A percentile compares a stretch with the other conserved stretches of the same genome.
These are phyloP conservation scores for Agaricales sp. DNA, from an alignment of 1,284 basidiomycete genomes.

Conservation along the genomic window DNA sequence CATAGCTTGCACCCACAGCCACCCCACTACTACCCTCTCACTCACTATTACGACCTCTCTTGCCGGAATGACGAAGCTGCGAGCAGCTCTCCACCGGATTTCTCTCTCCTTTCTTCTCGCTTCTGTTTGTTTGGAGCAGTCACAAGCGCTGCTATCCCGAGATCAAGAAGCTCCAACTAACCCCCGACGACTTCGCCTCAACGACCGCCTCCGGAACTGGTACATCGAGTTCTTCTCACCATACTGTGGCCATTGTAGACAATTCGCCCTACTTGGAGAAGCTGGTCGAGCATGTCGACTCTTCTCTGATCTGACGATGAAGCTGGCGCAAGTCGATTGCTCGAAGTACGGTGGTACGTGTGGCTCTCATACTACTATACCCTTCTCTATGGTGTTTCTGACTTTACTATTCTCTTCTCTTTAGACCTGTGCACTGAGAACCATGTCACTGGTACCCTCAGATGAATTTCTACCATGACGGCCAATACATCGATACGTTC, in stretches of 20 bases:
- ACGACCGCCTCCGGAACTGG: constrained; percentile 62
- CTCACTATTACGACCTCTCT: no score
- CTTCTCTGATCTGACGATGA: constrained; percentile 54
- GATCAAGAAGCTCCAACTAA: constrained; percentile 28
- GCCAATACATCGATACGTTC: constrained; percentile 52
- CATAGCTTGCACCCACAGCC: no score
- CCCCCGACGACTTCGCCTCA: constrained; percentile 53
- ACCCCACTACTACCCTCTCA: no score
- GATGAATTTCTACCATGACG: constrained; percentile 67
- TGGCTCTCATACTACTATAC: neutral
- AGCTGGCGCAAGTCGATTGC: constrained; percentile 83
- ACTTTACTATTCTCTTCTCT: neutral
- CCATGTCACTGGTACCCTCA: constrained; percentile 70
- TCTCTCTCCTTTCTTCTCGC: constrained; percentile 4
- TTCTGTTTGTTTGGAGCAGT: constrained; percentile 4
- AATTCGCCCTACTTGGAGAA: constrained; percentile 51
- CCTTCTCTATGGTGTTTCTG: neutral
- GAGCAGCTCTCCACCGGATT: constrained; percentile 7
- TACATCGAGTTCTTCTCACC: constrained; percentile 74
- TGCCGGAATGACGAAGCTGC: constrained; percentile 8
- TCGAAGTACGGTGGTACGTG: constrained; percentile 69
- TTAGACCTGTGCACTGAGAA: constrained; percentile 74
- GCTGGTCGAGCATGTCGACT: constrained; percentile 16
- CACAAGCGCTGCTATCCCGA: constrained; percentile 8
- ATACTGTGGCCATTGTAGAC: constrained; percentile 69